A percentile compares a stretch with the other conserved stretches of the same genome.
These are phyloP conservation scores for Cercospora sesami DNA, from an alignment of 2,329 filamentous ascomycete genomes.

Conservation along the genomic window DNA sequence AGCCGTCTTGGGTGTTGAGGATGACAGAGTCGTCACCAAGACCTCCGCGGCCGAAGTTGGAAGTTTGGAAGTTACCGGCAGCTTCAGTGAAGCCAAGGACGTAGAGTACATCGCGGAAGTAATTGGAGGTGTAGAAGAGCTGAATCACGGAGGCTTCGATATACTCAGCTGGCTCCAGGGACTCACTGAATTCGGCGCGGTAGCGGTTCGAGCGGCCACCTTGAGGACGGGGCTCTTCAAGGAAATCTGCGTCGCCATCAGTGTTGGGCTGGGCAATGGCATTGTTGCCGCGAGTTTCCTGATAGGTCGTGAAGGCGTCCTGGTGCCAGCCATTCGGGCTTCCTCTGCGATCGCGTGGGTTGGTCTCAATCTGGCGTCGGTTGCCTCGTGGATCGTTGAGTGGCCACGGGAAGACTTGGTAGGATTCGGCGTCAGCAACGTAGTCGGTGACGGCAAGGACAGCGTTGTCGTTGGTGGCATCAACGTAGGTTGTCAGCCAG, in stretches of 20 bases:
- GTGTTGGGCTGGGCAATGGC: constrained; percentile 57
- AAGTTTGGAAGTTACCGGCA: constrained; percentile 61
- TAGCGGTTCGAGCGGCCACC: constrained; percentile 47
- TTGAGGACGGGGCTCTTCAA: constrained; percentile 55
- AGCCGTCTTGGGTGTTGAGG: constrained; percentile 59
- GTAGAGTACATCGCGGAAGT: constrained; percentile 61
- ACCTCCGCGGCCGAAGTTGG: constrained; percentile 58
- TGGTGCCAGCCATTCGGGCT: constrained; percentile 58
- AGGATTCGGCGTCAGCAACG: constrained; percentile 54
- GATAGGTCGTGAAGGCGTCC: constrained; percentile 52
- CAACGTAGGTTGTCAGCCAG: constrained; percentile 62
- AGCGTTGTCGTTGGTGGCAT: constrained; percentile 50
- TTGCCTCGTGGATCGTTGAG: constrained; percentile 57
- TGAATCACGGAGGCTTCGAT: constrained; percentile 58
- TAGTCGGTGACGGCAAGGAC: constrained; percentile 60
- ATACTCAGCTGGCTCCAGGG: constrained; percentile 41
- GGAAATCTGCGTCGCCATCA: constrained; percentile 46
- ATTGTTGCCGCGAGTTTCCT: constrained; percentile 60
- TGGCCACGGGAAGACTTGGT: constrained; percentile 59
- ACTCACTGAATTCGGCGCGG: constrained; percentile 18
- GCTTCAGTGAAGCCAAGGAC: constrained; percentile 58
- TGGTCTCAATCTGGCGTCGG: constrained; percentile 45
- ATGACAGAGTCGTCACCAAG: constrained; percentile 54
- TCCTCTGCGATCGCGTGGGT: constrained; percentile 52
- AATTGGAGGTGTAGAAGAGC: constrained; percentile 62